phyloP scores from a whole-genome alignment of 2,329 filamentous ascomycete genomes.

The Apiospora sp. region DNA sequence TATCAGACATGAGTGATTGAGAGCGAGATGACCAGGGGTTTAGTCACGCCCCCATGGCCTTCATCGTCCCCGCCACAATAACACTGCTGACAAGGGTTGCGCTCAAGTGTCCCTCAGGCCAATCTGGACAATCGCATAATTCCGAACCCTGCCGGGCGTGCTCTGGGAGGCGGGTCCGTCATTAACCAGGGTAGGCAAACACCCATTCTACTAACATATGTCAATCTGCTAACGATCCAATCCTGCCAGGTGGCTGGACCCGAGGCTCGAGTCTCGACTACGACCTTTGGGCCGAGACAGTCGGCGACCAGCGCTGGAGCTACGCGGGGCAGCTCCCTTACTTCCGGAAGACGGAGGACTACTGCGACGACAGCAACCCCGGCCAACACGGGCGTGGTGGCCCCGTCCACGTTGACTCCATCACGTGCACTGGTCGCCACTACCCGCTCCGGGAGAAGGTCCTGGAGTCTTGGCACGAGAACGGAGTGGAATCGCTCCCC shows the following conservation, averaged over 20 bases:
- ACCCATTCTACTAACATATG: too few relatives aligned
- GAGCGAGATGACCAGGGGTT: constrained; percentile 20
- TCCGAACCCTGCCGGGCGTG: constrained; percentile 9
- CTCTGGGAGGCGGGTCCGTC: constrained; percentile 37
- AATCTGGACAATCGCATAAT: not conserved
- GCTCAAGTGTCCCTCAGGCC: constrained; percentile 3
- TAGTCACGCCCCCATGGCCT: not conserved
- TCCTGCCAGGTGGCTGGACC: constrained; percentile 36
- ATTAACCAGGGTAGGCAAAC: constrained; percentile 29
- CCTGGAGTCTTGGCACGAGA: constrained; percentile 49
- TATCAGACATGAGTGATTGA: constrained; percentile 35
- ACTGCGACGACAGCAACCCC: constrained; percentile 37
- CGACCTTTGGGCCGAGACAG: constrained; percentile 36
- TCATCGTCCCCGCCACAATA: not conserved
- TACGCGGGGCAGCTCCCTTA: constrained; percentile 56
- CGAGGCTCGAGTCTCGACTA: constrained; percentile 39
- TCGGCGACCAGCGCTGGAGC: constrained; percentile 46
- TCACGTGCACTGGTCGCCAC: constrained; percentile 41
- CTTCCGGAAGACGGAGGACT: constrained; percentile 49
- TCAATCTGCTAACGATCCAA: not conserved
- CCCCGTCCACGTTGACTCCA: constrained; percentile 44
- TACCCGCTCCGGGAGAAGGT: constrained; percentile 49
- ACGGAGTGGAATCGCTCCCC: constrained; percentile 40
- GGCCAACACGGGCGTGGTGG: constrained; percentile 50
- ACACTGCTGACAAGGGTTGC: not conserved